These are phyloP conservation scores for Kluyveromyces starmeri DNA, from an alignment of 805 yeast species.

Conservation along the genomic window DNA sequence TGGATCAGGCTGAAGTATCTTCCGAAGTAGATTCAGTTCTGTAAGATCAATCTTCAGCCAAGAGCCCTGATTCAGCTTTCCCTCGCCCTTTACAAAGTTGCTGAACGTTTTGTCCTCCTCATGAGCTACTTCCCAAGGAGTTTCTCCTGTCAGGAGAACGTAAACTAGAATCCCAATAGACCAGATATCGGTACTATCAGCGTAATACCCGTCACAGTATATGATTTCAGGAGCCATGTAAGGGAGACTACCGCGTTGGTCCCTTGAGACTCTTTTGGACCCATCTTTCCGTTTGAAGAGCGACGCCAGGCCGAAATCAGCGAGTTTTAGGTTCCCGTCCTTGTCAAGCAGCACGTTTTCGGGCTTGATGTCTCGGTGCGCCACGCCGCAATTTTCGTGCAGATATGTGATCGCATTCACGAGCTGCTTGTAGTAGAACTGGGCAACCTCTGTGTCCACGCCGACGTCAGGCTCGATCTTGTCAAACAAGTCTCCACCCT, in stretches of 20 bases:
- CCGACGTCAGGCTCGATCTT: slow-evolving; percentile 73
- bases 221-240: slow-evolving; percentile 72
- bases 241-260: slow-evolving; percentile 67
- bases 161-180: slow-evolving; percentile 58
- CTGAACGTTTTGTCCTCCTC: slow-evolving; percentile 40
- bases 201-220: slow-evolving; percentile 38
- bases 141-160: slow-evolving; percentile 54
- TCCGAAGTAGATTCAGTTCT: slow-evolving; percentile 43
- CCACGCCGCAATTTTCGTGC: slow-evolving; percentile 55
- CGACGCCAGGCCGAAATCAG: slow-evolving; percentile 71
- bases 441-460: slow-evolving; percentile 56
- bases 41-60: slow-evolving; percentile 47
- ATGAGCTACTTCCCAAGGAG: slow-evolving; percentile 66
- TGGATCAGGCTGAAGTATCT: slow-evolving; percentile 44
- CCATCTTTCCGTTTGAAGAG: slow-evolving; percentile 46
- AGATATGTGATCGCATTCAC: slow-evolving; percentile 50
- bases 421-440: slow-evolving; percentile 59
- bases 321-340: slow-evolving; percentile 58
- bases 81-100: slow-evolving; percentile 35
- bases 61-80: slow-evolving; percentile 38
- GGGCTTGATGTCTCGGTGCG: slow-evolving; percentile 71
- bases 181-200: slow-evolving; percentile 57
- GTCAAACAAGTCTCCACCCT: slow-evolving; percentile 71
- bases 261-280: slow-evolving; percentile 35
- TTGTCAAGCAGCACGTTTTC: slow-evolving; percentile 61